phyloP scores from a whole-genome alignment of 805 yeast species.

The Scheffersomyces ergatensis region DNA sequence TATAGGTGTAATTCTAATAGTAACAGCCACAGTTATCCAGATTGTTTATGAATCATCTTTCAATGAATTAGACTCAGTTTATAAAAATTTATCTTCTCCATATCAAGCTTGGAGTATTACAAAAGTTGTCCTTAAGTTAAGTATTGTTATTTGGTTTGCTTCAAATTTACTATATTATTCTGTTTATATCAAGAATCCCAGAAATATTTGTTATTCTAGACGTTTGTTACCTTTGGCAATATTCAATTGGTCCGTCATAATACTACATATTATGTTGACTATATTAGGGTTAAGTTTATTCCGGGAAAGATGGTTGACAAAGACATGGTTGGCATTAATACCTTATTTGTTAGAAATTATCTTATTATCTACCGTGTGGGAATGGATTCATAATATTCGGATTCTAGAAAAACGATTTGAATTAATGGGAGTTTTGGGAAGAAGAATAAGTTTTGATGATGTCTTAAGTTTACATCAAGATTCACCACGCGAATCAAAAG shows the following conservation, averaged over 20 bases:
- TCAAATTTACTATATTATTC: conserved; percentile 37
- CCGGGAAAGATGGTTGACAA: conserved; percentile 33
- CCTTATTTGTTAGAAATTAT: conserved; percentile 46
- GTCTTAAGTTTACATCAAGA: conserved; percentile 9
- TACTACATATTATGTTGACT: conserved; percentile 32
- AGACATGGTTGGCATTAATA: conserved; percentile 48
- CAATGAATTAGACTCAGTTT: background rate
- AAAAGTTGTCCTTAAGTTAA: conserved; percentile 24
- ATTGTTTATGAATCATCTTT: conserved; percentile 8
- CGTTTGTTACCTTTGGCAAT: conserved; percentile 49
- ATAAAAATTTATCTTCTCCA: conserved; percentile 1
- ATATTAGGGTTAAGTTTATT: conserved; percentile 24
- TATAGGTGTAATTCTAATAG: conserved; percentile 27
- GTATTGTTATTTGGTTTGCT: conserved; percentile 26
- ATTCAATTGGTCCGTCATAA: conserved; percentile 39
- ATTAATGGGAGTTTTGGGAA: conserved; percentile 58
- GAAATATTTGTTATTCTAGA: conserved; percentile 44
- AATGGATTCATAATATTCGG: conserved; percentile 60
- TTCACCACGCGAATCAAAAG: background rate
- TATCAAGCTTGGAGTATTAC: conserved; percentile 20
- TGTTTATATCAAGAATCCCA: conserved; percentile 29
- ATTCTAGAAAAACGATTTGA: conserved; percentile 49
- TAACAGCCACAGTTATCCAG: conserved; percentile 17
- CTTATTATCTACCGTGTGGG: conserved; percentile 58
- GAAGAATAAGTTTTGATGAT: conserved; percentile 52